Evolutionary conservation across 2,329 filamentous ascomycete species (phyloP).

Genomic region (Plectosphaerella sp.): DNA sequence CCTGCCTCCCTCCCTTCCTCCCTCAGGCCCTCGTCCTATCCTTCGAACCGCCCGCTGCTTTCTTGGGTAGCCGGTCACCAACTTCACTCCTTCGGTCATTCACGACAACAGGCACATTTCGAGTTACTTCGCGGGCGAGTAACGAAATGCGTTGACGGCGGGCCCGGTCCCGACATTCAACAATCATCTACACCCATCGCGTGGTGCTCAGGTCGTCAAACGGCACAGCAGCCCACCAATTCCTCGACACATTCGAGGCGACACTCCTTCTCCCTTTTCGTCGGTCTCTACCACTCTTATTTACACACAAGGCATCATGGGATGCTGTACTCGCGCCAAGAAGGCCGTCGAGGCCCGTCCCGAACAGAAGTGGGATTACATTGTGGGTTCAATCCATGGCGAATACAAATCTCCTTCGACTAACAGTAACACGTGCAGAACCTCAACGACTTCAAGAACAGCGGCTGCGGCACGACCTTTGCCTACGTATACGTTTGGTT

Average conservation of each 20-base stretch:
- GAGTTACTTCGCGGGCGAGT: slow-evolving; percentile 46
- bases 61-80: slow-evolving; percentile 8
- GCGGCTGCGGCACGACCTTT: slow-evolving; percentile 69
- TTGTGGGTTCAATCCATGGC: slow-evolving; percentile 49
- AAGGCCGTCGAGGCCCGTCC: slow-evolving; percentile 64
- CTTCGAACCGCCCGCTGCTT: not conserved
- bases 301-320: slow-evolving; percentile 41
- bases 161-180: slow-evolving; percentile 22
- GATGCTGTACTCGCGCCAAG: slow-evolving; percentile 56
- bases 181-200: slow-evolving; percentile 1
- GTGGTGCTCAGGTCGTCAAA: not conserved
- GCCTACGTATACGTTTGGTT: slow-evolving; percentile 81
- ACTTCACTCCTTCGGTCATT: slow-evolving; percentile 10
- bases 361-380: slow-evolving; percentile 94
- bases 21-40: not conserved
- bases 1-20: not conserved
- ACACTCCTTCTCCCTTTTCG: slow-evolving; percentile 5
- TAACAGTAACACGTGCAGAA: slow-evolving; percentile 24
- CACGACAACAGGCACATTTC: slow-evolving; percentile 26
- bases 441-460: slow-evolving; percentile 74
- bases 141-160: slow-evolving; percentile 40
- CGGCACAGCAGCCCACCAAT: not conserved
- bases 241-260: slow-evolving; percentile 7
- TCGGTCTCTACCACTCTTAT: not conserved
- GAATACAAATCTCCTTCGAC: not conserved